Conservation (phyloP, 768 basidiomycete species). For the Galerina sulciceps region DNA sequence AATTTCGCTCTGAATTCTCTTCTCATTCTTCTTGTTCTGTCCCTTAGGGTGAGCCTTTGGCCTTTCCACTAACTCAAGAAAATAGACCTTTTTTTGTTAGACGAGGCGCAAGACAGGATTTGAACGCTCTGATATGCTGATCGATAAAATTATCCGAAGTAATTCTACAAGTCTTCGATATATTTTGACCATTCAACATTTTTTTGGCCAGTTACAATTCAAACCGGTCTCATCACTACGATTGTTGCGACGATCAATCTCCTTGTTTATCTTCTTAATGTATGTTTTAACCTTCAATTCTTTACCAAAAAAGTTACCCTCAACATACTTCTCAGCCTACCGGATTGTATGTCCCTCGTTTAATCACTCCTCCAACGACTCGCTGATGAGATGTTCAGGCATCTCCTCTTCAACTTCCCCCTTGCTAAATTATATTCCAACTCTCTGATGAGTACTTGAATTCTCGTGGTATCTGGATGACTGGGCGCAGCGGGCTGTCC, state of each 20-base stretch:
- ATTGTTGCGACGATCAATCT: constrained; percentile 34
- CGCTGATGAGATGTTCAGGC: neutral
- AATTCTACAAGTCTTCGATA: neutral
- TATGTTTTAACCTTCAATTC: constrained; percentile 4
- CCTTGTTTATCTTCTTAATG: constrained; percentile 29
- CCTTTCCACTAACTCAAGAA: neutral
- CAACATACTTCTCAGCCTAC: neutral
- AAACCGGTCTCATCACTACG: constrained; percentile 39
- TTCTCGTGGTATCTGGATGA: constrained; percentile 12
- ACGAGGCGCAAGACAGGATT: constrained; percentile 45
- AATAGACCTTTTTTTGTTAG: constrained; percentile 23
- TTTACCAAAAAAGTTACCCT: neutral
- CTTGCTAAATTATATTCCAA: constrained; percentile 19
- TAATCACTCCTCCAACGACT: neutral
- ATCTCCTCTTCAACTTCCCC: constrained; percentile 19
- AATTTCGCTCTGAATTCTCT: neutral
- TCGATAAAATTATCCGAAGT: constrained; percentile 47
- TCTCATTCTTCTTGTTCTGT: neutral
- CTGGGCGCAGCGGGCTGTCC: constrained; percentile 3
- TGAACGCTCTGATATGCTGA: constrained; percentile 38
- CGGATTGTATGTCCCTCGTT: constrained; percentile 10
- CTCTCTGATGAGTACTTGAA: constrained; percentile 21
- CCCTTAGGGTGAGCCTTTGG: neutral
- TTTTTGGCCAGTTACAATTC: constrained; percentile 31
- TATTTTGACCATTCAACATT: neutral